Percentiles rank a stretch among this genome's conserved stretches.
Evolutionary conservation across 106 monocot species (phyloP).

Genomic region (Apostasia shenzhenica): DNA sequence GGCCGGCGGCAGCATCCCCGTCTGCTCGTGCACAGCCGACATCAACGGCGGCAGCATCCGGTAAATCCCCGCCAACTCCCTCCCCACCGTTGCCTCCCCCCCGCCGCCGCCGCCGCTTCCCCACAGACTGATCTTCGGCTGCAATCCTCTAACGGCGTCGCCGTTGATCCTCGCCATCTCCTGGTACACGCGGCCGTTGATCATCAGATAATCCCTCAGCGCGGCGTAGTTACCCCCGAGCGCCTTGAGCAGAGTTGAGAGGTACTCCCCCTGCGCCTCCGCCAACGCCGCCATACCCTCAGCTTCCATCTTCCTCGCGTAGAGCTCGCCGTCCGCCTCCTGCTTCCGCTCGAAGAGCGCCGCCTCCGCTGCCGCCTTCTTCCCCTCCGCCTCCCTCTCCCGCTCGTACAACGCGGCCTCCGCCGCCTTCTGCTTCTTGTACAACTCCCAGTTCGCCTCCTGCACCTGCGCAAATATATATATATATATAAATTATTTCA

Average conservation of each 20-base stretch:
- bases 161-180: constrained; percentile 50
- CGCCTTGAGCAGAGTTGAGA: constrained; percentile 26
- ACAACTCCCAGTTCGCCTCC: constrained; percentile 65
- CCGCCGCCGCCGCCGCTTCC: constrained; percentile 10
- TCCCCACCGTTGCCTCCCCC: constrained; percentile 34
- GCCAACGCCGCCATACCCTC: constrained; percentile 39
- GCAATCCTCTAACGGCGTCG: constrained; percentile 35
- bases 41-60: constrained; percentile 70
- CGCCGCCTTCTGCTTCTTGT: constrained; percentile 61
- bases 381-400: constrained; percentile 36
- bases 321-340: constrained; percentile 63
- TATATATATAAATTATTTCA: not conserved
- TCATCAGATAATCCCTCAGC: constrained; percentile 63
- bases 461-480: constrained; percentile 33
- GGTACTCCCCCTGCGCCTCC: constrained; percentile 37
- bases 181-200: constrained; percentile 44
- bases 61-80: constrained; percentile 75
- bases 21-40: constrained; percentile 72
- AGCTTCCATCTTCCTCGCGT: constrained; percentile 49
- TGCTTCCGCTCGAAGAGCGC: constrained; percentile 32
- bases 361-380: constrained; percentile 37
- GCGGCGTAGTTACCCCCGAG: constrained; percentile 42
- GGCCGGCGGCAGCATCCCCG: constrained; percentile 66
- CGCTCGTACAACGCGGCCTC: constrained; percentile 56
- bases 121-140: constrained; percentile 73